Base-by-base conservation (phyloP, 1,139 yeast species). In the Candida smagusa region DNA sequence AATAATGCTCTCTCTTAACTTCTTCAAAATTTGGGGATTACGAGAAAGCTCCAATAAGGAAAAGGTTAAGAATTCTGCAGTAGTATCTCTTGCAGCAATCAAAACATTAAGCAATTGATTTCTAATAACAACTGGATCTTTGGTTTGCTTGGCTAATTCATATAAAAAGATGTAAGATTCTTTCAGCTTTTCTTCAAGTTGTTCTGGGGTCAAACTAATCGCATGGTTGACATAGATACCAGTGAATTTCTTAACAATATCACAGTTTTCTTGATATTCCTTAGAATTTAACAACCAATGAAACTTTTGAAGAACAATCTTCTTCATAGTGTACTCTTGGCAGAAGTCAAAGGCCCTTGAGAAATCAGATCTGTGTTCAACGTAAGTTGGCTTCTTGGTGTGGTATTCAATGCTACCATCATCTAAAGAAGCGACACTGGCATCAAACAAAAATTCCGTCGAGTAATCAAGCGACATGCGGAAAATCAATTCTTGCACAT, bases 31-130 rank as follows among this genome's bases (percentile, higher is more conserved):
- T 1, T 55, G 55, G 3, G 72, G 74, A 43, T 63, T 59, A 49
- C 69, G 58, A 6, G 74, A 63, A 44, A 70, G 59, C 50, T 68
- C 75, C 43, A 54, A 61, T 35, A 68, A 52, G 9, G 65, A 49
- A 41, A 68, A 69, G 9, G 74, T 65, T 40, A 68, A 59, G 39
- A 68, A 59, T 8, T 72, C 72, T 7, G 76, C 74, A 28, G 75
- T 69, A 32, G 75, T 70, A 47, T 70, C 76, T 55, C 76, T 60
- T 27, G 74, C 75, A 22, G 76, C 75, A 35, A 68, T 45, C 46
- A 70, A 60, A 30, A 70, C 66, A 48, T 69, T 70, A 51, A 70
- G 63, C 36, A 66, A 54, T 54, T 70, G 75, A 49, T 69, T 74
- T 45, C 71, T 63, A 43, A 70, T 65, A 23, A 65, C 61, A 33